phyloP scores from a whole-genome alignment of 2,329 filamentous ascomycete genomes.

The Fusarium nanum region DNA sequence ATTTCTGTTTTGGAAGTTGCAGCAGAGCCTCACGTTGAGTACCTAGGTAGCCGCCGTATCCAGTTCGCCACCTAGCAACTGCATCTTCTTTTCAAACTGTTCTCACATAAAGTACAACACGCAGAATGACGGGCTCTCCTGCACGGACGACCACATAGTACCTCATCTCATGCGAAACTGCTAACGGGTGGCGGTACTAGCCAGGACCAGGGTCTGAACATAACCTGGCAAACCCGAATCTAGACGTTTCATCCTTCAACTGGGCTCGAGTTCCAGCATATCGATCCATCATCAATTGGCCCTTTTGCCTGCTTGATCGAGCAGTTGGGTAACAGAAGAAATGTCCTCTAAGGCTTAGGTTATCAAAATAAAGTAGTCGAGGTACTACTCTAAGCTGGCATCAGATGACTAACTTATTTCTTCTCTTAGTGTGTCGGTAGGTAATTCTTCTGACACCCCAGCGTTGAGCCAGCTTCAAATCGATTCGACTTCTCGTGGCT shows the following conservation, averaged over 20 bases:
- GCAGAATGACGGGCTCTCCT: slow-evolving; percentile 13
- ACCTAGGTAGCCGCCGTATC: neutral
- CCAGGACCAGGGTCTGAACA: slow-evolving; percentile 40
- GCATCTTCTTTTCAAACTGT: slow-evolving; percentile 2
- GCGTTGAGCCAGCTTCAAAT: neutral
- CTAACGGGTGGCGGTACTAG: slow-evolving; percentile 5
- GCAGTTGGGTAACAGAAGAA: neutral
- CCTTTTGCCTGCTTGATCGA: slow-evolving; percentile 22
- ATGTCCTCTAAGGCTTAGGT: neutral
- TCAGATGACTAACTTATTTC: neutral
- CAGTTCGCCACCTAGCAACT: neutral
- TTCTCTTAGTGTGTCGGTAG: neutral
- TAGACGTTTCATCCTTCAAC: slow-evolving; percentile 45
- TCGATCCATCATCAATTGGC: slow-evolving; percentile 20
- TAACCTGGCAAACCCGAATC: slow-evolving; percentile 28
- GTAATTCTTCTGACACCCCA: neutral
- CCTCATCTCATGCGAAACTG: slow-evolving; percentile 23
- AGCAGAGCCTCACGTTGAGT: slow-evolving; percentile 2
- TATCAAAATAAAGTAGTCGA: neutral
- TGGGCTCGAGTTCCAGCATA: slow-evolving; percentile 22
- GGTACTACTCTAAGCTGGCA: neutral
- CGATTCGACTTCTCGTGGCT: neutral
- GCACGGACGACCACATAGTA: slow-evolving; percentile 12
- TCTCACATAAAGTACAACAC: slow-evolving; percentile 7
- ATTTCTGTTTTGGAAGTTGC: neutral